These are phyloP conservation scores for Penicillium rolfsii DNA, from an alignment of 2,329 filamentous ascomycete genomes.

Conservation along the genomic window DNA sequence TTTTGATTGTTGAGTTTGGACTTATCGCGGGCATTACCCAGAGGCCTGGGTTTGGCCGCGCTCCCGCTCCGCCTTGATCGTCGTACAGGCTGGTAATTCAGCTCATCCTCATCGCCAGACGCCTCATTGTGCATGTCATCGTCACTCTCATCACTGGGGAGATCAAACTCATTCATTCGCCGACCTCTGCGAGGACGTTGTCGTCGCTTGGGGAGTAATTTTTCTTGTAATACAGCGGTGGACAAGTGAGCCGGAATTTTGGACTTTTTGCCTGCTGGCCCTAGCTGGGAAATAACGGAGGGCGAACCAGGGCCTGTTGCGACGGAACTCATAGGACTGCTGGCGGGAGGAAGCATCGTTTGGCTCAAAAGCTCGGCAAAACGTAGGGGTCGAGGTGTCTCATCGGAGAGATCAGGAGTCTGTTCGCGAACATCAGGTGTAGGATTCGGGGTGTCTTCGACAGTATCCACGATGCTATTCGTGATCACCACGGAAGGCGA, in stretches of 20 bases:
- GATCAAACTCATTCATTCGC: conserved; percentile 24
- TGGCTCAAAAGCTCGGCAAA: conserved; percentile 37
- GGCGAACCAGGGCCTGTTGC: conserved; percentile 16
- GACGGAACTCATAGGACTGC: conserved; percentile 33
- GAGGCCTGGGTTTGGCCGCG: conserved; percentile 25
- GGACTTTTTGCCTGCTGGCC: conserved; percentile 6
- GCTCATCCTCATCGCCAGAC: conserved; percentile 43
- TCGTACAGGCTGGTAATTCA: conserved; percentile 34
- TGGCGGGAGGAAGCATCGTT: conserved; percentile 44
- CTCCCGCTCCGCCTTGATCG: conserved; percentile 24
- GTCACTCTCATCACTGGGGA: conserved; percentile 35
- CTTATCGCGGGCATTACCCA: conserved; percentile 22
- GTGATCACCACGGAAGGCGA: conserved; percentile 26
- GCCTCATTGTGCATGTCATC: conserved; percentile 24
- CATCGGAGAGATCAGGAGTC: conserved; percentile 9
- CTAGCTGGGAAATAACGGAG: conserved; percentile 1
- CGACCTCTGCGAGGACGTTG: conserved; percentile 29
- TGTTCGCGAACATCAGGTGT: conserved; percentile 20
- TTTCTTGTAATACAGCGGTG: conserved; percentile 42
- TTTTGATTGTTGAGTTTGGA: conserved; percentile 22
- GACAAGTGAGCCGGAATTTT: conserved; percentile 30
- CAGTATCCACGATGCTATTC: conserved; percentile 27
- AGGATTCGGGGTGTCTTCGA: conserved; percentile 25
- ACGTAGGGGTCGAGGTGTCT: conserved; percentile 15
- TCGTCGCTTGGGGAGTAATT: conserved; percentile 41